Conservation (phyloP, 2,329 filamentous ascomycete genomes). For the Tolypocladium tropicale region DNA sequence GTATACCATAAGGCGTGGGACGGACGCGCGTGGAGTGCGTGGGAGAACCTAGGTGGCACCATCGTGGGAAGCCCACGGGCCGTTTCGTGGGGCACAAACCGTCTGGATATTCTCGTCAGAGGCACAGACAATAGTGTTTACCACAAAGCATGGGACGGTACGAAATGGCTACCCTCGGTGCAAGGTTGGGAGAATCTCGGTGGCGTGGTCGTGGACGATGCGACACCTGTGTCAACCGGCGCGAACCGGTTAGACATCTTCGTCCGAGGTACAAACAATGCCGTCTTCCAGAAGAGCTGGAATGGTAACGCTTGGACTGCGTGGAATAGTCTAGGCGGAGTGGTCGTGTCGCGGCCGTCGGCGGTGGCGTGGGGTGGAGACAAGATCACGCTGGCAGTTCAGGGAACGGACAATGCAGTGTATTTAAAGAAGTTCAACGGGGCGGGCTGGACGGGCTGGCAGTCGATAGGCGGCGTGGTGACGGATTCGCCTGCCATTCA, state of each 20-base stretch:
- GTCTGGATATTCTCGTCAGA: not conserved
- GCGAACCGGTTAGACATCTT: not conserved
- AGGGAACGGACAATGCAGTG: not conserved
- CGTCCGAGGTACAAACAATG: not conserved
- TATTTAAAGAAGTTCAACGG: not conserved
- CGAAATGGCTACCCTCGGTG: not conserved
- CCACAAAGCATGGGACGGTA: not conserved
- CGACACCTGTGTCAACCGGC: not conserved
- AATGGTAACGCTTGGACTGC: not conserved
- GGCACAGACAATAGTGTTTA: not conserved
- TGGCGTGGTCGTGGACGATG: not conserved
- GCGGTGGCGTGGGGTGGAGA: not conserved
- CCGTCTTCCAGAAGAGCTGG: not conserved
- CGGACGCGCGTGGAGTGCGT: not conserved
- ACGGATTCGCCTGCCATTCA: not conserved
- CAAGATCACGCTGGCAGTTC: not conserved
- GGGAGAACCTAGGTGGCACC: not conserved
- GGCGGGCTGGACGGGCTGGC: not conserved
- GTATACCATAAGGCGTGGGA: not conserved
- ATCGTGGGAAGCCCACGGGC: not conserved
- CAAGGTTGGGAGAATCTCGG: not conserved
- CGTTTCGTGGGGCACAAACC: not conserved
- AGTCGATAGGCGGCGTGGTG: not conserved
- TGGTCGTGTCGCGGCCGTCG: not conserved
- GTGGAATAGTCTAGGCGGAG: not conserved